Conservation (phyloP, 2,329 filamentous ascomycete genomes). For the Colletotrichum sp. region DNA sequence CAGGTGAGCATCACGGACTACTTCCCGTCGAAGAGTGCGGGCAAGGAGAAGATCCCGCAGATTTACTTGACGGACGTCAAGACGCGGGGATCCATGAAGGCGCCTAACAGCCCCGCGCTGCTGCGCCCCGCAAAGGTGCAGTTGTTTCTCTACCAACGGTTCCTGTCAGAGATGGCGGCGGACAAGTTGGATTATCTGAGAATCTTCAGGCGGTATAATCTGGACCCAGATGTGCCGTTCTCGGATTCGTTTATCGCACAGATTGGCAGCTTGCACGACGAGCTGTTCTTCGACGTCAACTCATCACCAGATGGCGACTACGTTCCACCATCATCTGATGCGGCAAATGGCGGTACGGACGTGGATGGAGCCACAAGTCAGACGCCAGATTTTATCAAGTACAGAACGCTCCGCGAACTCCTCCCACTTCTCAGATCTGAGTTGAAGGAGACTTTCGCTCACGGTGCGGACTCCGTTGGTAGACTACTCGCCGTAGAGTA, state of each 20-base stretch:
- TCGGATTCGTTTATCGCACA: constrained; percentile 82
- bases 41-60: constrained; percentile 30
- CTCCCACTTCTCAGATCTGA: constrained; percentile 51
- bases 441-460: constrained; percentile 57
- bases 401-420: constrained; percentile 53
- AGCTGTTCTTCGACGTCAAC: constrained; percentile 61
- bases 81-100: constrained; percentile 69
- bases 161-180: constrained; percentile 78
- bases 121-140: constrained; percentile 84
- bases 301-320: background rate
- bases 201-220: constrained; percentile 73
- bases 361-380: background rate
- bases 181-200: constrained; percentile 72
- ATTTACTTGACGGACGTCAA: constrained; percentile 90
- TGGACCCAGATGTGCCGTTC: constrained; percentile 71
- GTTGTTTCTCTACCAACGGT: constrained; percentile 85
- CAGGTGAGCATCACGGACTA: constrained; percentile 48
- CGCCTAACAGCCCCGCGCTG: constrained; percentile 70
- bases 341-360: constrained; percentile 29
- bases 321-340: constrained; percentile 21
- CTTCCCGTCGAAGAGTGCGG: constrained; percentile 33
- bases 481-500: constrained; percentile 60
- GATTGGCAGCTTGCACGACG: constrained; percentile 71
- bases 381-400: constrained; percentile 45
- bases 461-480: constrained; percentile 52